Evolutionary conservation across 495 filamentous ascomycete genomes (phyloP).

Genomic region (Geoglossum glabrum): DNA sequence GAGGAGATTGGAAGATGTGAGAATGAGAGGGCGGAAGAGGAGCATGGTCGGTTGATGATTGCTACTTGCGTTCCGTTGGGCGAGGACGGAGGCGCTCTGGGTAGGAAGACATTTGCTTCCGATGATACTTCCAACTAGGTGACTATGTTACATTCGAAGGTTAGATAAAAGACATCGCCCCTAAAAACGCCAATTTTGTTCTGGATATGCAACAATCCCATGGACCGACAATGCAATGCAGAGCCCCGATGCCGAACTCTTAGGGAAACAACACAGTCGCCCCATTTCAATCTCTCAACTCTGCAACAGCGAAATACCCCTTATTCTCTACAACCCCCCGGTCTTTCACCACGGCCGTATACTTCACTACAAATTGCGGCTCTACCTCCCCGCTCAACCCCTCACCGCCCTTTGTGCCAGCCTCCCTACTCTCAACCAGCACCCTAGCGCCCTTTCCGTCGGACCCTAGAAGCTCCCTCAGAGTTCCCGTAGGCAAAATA

Average conservation of each 20-base stretch:
- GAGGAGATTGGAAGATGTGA: constrained; percentile 75
- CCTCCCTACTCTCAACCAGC: constrained; percentile 10
- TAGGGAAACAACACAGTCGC: neutral
- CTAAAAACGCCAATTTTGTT: neutral
- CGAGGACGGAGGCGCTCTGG: neutral
- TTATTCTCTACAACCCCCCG: constrained; percentile 97
- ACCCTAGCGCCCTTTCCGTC: constrained; percentile 18
- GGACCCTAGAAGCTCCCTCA: constrained; percentile 59
- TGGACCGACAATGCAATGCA: neutral
- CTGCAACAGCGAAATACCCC: constrained; percentile 79
- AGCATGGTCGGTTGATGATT: constrained; percentile 68
- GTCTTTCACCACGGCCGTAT: constrained; percentile 91
- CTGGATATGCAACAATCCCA: neutral
- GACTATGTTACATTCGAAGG: neutral
- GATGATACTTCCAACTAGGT: neutral
- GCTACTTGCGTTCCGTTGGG: neutral
- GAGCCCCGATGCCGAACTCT: neutral
- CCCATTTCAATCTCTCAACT: constrained; percentile 21
- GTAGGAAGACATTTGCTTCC: neutral
- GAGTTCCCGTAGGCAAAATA: constrained; percentile 65
- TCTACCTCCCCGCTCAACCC: constrained; percentile 47
- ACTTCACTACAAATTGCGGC: constrained; percentile 92
- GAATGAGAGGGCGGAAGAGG: constrained; percentile 89
- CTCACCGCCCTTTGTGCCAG: constrained; percentile 4
- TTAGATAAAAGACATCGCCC: neutral